Evolutionary conservation across 352 stramenopile genomes (phyloP).

Genomic region (Globisporangium abappressorium): DNA sequence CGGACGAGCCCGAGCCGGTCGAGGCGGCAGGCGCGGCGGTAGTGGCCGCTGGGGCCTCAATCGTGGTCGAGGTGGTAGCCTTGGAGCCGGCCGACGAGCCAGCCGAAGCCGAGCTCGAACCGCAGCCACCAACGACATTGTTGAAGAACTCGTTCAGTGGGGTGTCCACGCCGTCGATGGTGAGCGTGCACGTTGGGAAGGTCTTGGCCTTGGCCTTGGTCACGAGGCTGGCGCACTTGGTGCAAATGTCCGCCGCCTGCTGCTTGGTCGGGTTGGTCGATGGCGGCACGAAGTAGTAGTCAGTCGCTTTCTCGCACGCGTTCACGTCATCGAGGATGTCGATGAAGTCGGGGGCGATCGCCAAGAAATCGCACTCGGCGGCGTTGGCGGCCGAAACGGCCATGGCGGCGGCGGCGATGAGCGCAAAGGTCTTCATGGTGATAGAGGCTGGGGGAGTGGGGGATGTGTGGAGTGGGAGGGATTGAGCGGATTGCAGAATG

Average conservation of each 20-base stretch:
- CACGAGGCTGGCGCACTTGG: slow-evolving; percentile 12
- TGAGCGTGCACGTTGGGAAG: slow-evolving; percentile 12
- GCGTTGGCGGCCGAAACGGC: slow-evolving; percentile 7
- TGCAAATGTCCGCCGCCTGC: slow-evolving; percentile 6
- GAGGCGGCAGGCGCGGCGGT: background rate
- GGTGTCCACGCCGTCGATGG: slow-evolving; percentile 3
- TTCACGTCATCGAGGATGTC: slow-evolving; percentile 1
- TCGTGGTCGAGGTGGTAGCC: background rate
- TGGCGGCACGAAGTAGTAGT: slow-evolving; percentile 6
- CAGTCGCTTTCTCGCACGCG: slow-evolving; percentile 3
- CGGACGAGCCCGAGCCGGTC: background rate
- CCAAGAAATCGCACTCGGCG: background rate
- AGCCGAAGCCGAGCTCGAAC: background rate
- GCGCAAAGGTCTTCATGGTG: slow-evolving; percentile 10
- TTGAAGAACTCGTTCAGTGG: slow-evolving; percentile 9
- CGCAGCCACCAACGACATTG: slow-evolving; percentile 5
- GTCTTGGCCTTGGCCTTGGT: slow-evolving; percentile 10
- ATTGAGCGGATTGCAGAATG: slow-evolving; percentile 14
- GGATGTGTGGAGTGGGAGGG: background rate
- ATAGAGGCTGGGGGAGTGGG: background rate
- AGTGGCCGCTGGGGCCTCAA: background rate
- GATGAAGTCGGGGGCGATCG: background rate
- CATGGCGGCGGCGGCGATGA: slow-evolving; percentile 7
- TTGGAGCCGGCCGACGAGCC: slow-evolving; percentile 5
- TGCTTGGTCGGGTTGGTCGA: background rate